Evolutionary conservation across 164 flowering plant genomes (phyloP), one percentile per base, ranked within the genome.

Genomic region (Warburgia ugandensis): DNA sequence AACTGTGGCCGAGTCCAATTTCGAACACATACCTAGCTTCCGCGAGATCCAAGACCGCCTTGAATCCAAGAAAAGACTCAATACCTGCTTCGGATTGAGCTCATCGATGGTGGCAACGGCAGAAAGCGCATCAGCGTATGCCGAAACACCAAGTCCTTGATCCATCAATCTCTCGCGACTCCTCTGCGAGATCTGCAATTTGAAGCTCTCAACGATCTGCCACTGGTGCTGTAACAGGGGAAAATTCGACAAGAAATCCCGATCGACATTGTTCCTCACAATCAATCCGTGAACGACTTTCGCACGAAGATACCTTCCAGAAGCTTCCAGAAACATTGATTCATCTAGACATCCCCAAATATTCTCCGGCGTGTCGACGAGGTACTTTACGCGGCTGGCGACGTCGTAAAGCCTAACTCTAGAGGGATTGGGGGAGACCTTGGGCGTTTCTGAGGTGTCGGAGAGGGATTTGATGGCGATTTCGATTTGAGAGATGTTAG

Each of bases 281-380:
- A 85, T 56, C 6, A 63, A 49, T 10, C 50, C 64, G 12, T 86
- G 78, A 12, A 84, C 95, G 22, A 73, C 80, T 54, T 72, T 84
- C 19, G 99, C 91, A 4, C 97, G 71, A 5, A 73, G 49, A 39
- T 82, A 88, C 46, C 95, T 52, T 0, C 78, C 79, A 1, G 96
- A 76, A 3, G 94, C 80, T 26, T 86, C 99, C 1, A 88, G 58
- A 51, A 86, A 89, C 97, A 92, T 86, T 27, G 77, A 80, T 48
- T 92, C 96, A 29, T 92, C 99, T 3, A 92, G 72, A 45, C 91
- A 82, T 0, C 94, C 99, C 99, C 99, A 92, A 11, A 92, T 92
- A 58, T 84, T 86, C 78, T 92, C 99, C 1, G 95, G 94, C 4
- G 97, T 86, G 48, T 92, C 99, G 4, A 92, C 96, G 5, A 92